These are phyloP conservation scores for Scheffersomyces stipitis DNA, from an alignment of 805 yeast genomes.

Conservation along the genomic window DNA sequence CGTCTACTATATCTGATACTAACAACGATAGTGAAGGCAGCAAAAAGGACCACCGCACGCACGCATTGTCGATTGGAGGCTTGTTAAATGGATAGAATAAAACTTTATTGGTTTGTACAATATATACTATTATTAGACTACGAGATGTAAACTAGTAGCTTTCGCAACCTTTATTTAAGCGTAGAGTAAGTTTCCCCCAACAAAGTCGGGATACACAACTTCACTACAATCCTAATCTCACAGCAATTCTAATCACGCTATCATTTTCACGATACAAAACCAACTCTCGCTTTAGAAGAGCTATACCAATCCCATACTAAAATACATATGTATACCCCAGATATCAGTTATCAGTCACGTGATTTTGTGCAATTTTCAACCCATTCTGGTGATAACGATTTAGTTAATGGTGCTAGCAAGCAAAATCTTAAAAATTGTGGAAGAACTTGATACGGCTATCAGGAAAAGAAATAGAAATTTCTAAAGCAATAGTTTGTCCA, in stretches of 20 bases:
- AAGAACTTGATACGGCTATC: neutral
- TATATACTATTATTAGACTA: no score
- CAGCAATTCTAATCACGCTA: no score
- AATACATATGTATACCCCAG: no score
- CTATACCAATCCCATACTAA: neutral
- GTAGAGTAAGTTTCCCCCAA: no score
- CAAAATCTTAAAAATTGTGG: neutral
- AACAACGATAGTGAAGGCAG: slow-evolving; percentile 9
- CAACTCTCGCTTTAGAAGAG: no score
- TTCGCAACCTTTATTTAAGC: no score
- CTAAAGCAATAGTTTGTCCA: no score
- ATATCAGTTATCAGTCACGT: slow-evolving; percentile 11
- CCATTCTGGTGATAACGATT: neutral
- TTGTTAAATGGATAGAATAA: slow-evolving; percentile 29
- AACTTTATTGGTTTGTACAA: no score
- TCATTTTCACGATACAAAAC: no score
- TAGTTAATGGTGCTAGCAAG: neutral
- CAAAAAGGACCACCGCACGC: slow-evolving; percentile 13
- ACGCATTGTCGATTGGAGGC: slow-evolving; percentile 40
- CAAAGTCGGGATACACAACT: no score
- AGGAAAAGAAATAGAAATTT: neutral
- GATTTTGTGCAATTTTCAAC: slow-evolving; percentile 12
- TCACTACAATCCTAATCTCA: no score
- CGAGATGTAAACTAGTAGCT: no score
- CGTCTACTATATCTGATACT: neutral